phyloP scores from a whole-genome alignment of 805 yeast species.

The Diddensiella caesifluorescens region DNA sequence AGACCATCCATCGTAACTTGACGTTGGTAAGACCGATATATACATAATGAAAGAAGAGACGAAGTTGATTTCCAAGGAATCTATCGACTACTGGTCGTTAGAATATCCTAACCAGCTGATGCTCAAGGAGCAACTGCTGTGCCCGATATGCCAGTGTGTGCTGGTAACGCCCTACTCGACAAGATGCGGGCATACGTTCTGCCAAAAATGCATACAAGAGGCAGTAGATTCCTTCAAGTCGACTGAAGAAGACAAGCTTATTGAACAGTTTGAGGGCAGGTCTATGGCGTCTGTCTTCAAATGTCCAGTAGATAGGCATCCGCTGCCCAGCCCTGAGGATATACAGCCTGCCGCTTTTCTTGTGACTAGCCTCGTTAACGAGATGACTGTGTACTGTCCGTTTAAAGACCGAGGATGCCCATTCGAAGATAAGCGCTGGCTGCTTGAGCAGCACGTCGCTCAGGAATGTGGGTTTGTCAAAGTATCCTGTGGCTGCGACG shows the following conservation, averaged over 20 bases:
- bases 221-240: constrained; percentile 21
- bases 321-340: constrained; percentile 35
- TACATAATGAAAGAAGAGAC: background rate
- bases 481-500: constrained; percentile 34
- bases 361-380: constrained; percentile 56
- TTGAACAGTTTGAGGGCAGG: background rate
- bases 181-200: constrained; percentile 64
- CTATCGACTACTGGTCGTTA: constrained; percentile 28
- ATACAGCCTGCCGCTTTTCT: constrained; percentile 44
- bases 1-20: background rate
- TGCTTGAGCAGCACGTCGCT: constrained; percentile 45
- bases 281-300: constrained; percentile 16
- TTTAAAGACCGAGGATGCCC: constrained; percentile 49
- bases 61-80: constrained; percentile 6
- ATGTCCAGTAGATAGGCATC: constrained; percentile 61
- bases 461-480: constrained; percentile 37
- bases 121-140: constrained; percentile 29
- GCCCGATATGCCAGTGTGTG: constrained; percentile 68
- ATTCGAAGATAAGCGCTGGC: constrained; percentile 57
- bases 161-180: constrained; percentile 58
- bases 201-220: constrained; percentile 44
- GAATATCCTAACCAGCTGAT: constrained; percentile 22
- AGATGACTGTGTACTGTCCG: constrained; percentile 52
- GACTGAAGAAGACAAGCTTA: constrained; percentile 5
- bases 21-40: background rate